A percentile compares a stretch with the other conserved stretches of the same genome.
Conservation (phyloP, 306 rosid species). For the Medicago lupulina region DNA sequence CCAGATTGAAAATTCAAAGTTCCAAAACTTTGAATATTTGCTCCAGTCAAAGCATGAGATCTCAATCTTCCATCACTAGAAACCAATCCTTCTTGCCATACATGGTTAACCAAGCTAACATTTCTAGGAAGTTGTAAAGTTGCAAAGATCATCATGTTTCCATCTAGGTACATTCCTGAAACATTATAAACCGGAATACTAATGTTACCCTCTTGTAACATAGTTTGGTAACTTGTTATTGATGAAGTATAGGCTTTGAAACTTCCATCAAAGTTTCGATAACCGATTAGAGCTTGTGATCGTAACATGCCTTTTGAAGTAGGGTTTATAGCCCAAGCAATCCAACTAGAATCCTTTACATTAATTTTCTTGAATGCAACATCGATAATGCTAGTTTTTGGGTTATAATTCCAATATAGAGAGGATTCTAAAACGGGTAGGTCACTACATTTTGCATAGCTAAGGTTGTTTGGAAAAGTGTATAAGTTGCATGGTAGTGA, state of each 20-base stretch:
- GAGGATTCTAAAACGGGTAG: slow-evolving; percentile 41
- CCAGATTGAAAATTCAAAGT: slow-evolving; percentile 35
- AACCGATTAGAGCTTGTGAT: slow-evolving; percentile 43
- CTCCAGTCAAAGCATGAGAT: slow-evolving; percentile 14
- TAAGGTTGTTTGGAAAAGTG: slow-evolving; percentile 11
- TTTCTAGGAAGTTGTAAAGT: slow-evolving; percentile 37
- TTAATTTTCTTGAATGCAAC: slow-evolving; percentile 43
- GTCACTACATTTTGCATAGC: slow-evolving; percentile 37
- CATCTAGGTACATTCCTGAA: neutral
- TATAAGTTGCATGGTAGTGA: slow-evolving; percentile 10
- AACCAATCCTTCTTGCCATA: slow-evolving; percentile 51
- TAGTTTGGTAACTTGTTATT: slow-evolving; percentile 4
- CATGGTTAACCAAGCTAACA: slow-evolving; percentile 5
- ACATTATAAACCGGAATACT: slow-evolving; percentile 35
- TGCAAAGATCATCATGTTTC: slow-evolving; percentile 32
- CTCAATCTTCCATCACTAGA: slow-evolving; percentile 8
- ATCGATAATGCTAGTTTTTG: slow-evolving; percentile 22
- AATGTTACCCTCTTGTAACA: slow-evolving; percentile 33
- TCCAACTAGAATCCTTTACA: slow-evolving; percentile 33
- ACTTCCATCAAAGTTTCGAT: slow-evolving; percentile 29
- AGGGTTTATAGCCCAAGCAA: no score
- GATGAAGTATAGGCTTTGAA: slow-evolving; percentile 39
- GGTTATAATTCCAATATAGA: slow-evolving; percentile 45
- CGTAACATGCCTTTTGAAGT: slow-evolving; percentile 53
- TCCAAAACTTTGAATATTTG: slow-evolving; percentile 42